A percentile compares a stretch with the other conserved stretches of the same genome.
Conservation (phyloP, 148 eudicot species). For the Chenopodium berlandieri region DNA sequence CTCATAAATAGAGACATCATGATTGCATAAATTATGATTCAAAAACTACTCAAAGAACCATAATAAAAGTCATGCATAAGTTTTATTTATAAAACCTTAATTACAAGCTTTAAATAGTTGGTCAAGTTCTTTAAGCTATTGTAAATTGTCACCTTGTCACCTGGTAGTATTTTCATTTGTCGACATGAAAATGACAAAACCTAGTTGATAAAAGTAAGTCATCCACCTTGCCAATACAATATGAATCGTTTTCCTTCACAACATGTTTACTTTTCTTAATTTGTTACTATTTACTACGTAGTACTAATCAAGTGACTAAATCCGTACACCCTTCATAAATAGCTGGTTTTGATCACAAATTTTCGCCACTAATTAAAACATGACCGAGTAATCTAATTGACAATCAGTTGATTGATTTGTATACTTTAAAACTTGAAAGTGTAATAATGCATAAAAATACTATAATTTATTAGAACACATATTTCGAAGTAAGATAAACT, state of each 20-base stretch:
- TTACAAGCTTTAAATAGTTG: not conserved
- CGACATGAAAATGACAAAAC: constrained; percentile 8
- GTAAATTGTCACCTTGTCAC: not conserved
- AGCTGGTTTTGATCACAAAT: no score
- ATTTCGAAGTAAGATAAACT: no score
- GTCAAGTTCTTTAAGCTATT: not conserved
- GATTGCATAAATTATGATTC: not conserved
- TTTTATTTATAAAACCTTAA: no score
- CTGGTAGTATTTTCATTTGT: not conserved
- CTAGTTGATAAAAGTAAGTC: constrained; percentile 4
- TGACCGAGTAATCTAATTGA: no score
- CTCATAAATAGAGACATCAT: no score
- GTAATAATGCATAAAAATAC: no score
- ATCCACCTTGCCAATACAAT: not conserved
- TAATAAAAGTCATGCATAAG: not conserved
- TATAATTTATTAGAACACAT: no score
- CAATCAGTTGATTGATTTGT: no score
- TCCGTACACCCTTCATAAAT: not conserved
- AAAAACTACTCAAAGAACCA: not conserved
- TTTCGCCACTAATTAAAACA: no score
- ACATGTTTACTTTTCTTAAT: not conserved
- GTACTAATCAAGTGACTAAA: not conserved
- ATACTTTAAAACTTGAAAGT: no score
- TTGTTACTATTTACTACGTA: not conserved
- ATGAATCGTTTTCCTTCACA: not conserved